Percentiles rank a stretch among this genome's conserved stretches.
phyloP scores from a whole-genome alignment of 1,139 yeast species.

The Debaryomyces fabryi region DNA sequence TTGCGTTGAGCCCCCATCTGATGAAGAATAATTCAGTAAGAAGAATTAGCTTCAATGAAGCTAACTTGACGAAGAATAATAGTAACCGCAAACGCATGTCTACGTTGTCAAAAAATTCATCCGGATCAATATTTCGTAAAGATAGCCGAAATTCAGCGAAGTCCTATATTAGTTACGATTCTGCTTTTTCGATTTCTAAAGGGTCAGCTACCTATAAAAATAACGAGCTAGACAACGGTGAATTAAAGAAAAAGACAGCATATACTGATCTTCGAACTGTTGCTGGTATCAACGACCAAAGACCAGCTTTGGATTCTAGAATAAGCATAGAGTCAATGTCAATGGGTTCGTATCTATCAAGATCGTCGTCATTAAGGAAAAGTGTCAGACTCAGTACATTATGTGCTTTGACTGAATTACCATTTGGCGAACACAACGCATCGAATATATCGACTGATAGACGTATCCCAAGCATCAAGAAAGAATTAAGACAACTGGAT shows the following conservation, averaged over 20 bases:
- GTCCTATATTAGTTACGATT: constrained; percentile 59
- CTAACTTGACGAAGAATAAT: constrained; percentile 14
- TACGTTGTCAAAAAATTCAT: constrained; percentile 23
- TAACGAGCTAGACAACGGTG: constrained; percentile 19
- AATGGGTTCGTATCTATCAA: constrained; percentile 26
- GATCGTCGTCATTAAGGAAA: constrained; percentile 28
- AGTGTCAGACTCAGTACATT: constrained; percentile 44
- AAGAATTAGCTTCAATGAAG: constrained; percentile 33
- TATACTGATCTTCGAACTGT: constrained; percentile 37
- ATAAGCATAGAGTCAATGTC: constrained; percentile 24
- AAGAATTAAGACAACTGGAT: constrained; percentile 29
- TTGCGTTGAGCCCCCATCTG: constrained; percentile 46
- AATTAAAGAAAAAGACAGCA: constrained; percentile 42
- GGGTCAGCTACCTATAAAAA: constrained; percentile 20
- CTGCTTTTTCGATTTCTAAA: constrained; percentile 48
- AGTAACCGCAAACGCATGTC: constrained; percentile 24
- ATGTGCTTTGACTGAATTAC: constrained; percentile 46
- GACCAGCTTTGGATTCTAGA: constrained; percentile 27
- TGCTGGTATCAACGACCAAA: constrained; percentile 23
- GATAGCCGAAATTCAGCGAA: constrained; percentile 36
- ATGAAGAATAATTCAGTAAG: constrained; percentile 23
- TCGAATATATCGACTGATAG: constrained; percentile 13
- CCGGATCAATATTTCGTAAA: constrained; percentile 31
- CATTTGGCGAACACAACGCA: constrained; percentile 33
- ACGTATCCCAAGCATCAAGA: constrained; percentile 7